Evolutionary conservation across 2,329 filamentous ascomycete genomes (phyloP), one percentile per base, ranked within the genome.

Genomic region (Penicillium sp.): DNA sequence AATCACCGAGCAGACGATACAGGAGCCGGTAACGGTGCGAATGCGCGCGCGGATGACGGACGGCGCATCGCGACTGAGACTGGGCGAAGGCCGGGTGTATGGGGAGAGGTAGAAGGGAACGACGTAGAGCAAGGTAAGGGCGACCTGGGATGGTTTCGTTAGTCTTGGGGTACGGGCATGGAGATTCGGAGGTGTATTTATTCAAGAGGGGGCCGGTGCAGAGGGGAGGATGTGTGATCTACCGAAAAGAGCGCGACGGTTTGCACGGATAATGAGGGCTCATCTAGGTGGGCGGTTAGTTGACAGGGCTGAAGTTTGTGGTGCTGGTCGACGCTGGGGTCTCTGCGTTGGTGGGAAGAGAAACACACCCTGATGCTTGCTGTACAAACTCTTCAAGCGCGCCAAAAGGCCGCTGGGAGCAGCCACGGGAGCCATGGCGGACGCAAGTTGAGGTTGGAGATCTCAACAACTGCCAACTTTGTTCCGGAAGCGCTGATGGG

Each of bases 121-220:
- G 69, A 99, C 91, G 79, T 98, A 99, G 79, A 92, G 79, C 67
- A 92, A 76, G n/a, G 92, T 96, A 78, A 96, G 96, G 62, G 88
- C 76, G 63, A 93, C 79, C 91, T 90, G 39, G 57, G 56, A 39
- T 25, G 17, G 31, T 15, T 38, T 51, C 34, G 49, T 37, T 25
- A 51, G 31, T 25, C 14, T 51, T 14, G 8, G 49, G 39, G 49
- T 14, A 37, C 15, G 43, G 45, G n/a, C 45, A 5, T n/a, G 22
- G 43, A 15, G n/a, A n/a, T 28, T 20, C 12, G 5, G 43, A 47
- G 7, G 20, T 22, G 14, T 47, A 47, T 47, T 4, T 45, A n/a
- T 47, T 15, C 14, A 1, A 22, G 6, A 22, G 6, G 8, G 15
- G 20, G 20, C n/a, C 8, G 45, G 25, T 17, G 45, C 4, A 34